Evolutionary conservation across 2,329 filamentous ascomycete species (phyloP), one percentile per base, ranked within the genome.

Genomic region (Sporothrix schenckii): DNA sequence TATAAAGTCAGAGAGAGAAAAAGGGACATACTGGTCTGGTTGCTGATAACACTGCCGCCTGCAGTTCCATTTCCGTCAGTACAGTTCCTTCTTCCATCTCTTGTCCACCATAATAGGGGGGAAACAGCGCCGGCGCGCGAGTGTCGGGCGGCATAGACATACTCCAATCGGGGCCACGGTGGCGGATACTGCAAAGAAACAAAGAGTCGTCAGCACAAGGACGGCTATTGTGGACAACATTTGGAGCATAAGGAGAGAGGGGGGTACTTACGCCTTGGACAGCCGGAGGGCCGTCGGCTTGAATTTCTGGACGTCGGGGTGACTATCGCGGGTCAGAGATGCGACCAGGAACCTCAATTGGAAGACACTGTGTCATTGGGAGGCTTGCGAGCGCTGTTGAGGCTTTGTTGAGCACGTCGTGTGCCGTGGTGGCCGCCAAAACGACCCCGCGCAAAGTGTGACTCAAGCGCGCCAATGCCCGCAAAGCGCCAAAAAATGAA

Each of bases 101-200:
- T 41, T 13, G 1, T 47, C 39, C 39, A 24, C 11, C 27, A 60
- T 24, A 24, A 41, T n/a, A 41, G 19, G 5, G 14, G 49, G n/a
- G 50, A 72, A 69, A 75, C 77, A 88, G 92, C 91, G 11, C 44
- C n/a, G 14, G 5, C 9, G 63, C 63, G 63, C 61, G 16, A 7
- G 30, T 19, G 24, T 50, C 11, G 27, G 52, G 39, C 52, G 16
- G 44, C 21, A 44, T 24, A 1, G 21, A 68, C 71, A 69, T 85
- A 95, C 93, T 97, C 95, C 95, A 99, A 85, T 99, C 95, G 78
- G 95, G 95, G 77, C 95, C 95, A 82, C 95, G 91, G 83, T 99
- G 95, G 77, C 96, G 93, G 79, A 97, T 88, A 80, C 93, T 96
- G 80, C 76, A 75, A 16, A 24, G 74, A 77, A 21, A 73, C 72